Conservation (phyloP, 352 stramenopile species). For the Blastocystis sp. region DNA sequence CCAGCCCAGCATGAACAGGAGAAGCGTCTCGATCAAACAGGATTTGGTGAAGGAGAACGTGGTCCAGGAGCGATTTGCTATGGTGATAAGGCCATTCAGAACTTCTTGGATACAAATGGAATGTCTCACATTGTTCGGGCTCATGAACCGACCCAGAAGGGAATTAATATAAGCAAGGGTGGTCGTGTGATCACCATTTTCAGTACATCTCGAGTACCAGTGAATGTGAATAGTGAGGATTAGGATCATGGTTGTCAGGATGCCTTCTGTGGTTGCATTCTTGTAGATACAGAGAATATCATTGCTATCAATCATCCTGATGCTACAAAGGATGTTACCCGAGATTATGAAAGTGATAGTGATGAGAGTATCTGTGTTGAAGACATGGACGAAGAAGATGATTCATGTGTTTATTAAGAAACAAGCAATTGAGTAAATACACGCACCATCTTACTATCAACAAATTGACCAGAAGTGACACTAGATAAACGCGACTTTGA, state of each 20-base stretch:
- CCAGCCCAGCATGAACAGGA: constrained; percentile 63
- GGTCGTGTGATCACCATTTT: constrained; percentile 64
- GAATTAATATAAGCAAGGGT: constrained; percentile 77
- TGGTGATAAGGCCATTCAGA: constrained; percentile 76
- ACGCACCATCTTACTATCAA: background rate
- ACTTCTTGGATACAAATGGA: constrained; percentile 75
- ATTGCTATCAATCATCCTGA: constrained; percentile 59
- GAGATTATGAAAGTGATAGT: constrained; percentile 65
- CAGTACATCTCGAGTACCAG: constrained; percentile 62
- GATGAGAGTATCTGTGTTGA: constrained; percentile 18
- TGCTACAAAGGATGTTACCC: constrained; percentile 70
- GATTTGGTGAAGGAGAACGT: constrained; percentile 77
- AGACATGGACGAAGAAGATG: constrained; percentile 9
- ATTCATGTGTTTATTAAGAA: background rate
- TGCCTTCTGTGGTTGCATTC: constrained; percentile 62
- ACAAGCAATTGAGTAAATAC: background rate
- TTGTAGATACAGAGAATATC: constrained; percentile 62
- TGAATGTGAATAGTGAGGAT: background rate
- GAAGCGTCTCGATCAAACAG: constrained; percentile 66
- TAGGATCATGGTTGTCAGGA: constrained; percentile 63
- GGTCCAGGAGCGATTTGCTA: constrained; percentile 81
- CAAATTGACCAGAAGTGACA: constrained; percentile 36
- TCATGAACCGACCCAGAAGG: constrained; percentile 80
- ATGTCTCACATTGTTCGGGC: constrained; percentile 79
- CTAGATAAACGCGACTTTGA: constrained; percentile 12